Conservation (phyloP, 495 filamentous ascomycete genomes). For the Penicillium odoratum region DNA sequence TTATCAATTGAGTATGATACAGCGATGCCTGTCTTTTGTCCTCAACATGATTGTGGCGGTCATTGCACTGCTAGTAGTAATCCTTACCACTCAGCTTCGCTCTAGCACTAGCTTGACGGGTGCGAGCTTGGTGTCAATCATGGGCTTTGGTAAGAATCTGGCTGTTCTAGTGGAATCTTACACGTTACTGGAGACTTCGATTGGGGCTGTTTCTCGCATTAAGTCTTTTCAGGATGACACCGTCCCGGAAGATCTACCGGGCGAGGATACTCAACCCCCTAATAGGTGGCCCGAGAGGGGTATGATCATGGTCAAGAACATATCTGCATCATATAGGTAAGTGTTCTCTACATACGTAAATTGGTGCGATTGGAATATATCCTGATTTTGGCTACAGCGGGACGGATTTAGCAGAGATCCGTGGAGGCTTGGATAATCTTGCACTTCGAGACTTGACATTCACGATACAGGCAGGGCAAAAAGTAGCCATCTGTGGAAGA, state of each 20-base stretch:
- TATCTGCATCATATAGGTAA: background rate
- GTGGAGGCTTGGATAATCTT: background rate
- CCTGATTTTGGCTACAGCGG: background rate
- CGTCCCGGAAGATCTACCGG: background rate
- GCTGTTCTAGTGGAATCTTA: background rate
- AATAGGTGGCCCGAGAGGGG: background rate
- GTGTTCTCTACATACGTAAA: background rate
- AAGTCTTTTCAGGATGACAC: background rate
- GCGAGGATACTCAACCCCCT: background rate
- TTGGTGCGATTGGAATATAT: background rate
- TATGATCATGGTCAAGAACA: background rate
- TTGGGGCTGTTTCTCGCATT: background rate
- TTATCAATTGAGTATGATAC: background rate
- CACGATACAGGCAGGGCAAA: background rate
- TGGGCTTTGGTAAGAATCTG: background rate
- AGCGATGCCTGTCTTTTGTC: background rate
- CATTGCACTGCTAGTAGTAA: background rate
- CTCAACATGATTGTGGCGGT: background rate
- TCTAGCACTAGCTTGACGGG: background rate
- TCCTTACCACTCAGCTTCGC: background rate
- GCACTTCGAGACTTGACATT: background rate
- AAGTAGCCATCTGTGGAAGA: conserved; percentile 1
- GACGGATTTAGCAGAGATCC: background rate
- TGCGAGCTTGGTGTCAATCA: conserved; percentile 3
- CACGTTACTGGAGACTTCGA: background rate